These are phyloP conservation scores for Solanum appendiculatum DNA, from an alignment of 257 asterid genomes.

Conservation along the genomic window DNA sequence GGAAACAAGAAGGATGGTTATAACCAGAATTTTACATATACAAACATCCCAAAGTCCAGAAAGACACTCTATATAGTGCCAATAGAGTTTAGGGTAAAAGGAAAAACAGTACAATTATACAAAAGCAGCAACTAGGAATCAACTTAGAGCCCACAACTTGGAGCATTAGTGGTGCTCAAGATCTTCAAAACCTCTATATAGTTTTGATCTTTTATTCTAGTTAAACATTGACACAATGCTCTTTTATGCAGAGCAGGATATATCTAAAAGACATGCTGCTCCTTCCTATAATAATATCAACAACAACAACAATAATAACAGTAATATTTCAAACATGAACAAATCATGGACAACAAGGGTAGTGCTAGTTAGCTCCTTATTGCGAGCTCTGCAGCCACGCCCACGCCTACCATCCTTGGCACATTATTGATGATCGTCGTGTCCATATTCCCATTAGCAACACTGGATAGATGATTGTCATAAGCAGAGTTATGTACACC, in stretches of 20 bases:
- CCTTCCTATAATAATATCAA: background rate
- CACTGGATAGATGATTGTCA: constrained; percentile 17
- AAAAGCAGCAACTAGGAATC: background rate
- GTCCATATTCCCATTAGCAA: constrained; percentile 26
- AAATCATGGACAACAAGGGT: background rate
- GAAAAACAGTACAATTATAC: background rate
- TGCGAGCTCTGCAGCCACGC: constrained; percentile 36
- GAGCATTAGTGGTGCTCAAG: background rate
- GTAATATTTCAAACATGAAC: background rate
- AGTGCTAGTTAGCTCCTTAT: constrained; percentile 38
- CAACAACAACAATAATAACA: background rate
- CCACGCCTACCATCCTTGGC: constrained; percentile 27
- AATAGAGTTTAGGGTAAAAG: background rate
- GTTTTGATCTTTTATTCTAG: background rate
- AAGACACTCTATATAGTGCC: background rate
- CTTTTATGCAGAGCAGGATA: constrained; percentile 5
- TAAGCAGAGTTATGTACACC: constrained; percentile 89
- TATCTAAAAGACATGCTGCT: constrained; percentile 13
- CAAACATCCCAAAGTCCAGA: background rate
- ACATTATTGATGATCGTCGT: constrained; percentile 22
- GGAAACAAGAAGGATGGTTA: background rate
- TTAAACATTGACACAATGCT: background rate
- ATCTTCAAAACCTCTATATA: background rate
- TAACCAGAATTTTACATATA: background rate
- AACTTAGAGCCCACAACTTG: background rate